Conservation (phyloP, 108 stramenopile species). For the Bacterosira constricta region DNA sequence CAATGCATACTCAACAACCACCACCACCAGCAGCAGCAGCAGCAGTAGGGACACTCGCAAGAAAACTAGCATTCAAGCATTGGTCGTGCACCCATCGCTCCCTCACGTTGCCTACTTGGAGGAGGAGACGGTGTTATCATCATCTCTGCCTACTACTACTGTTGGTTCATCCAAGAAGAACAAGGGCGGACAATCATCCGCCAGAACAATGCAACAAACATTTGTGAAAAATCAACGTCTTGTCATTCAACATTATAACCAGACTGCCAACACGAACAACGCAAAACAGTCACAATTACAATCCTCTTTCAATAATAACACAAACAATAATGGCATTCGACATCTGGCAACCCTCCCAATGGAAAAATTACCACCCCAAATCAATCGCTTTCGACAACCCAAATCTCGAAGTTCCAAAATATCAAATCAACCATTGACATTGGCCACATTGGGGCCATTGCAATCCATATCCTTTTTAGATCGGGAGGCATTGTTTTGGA, state of each 20-base stretch:
- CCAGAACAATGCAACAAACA: too few relatives aligned
- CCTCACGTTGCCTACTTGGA: constrained; percentile 37
- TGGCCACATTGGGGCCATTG: constrained; percentile 19
- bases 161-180: constrained; percentile 1
- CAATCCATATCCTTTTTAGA: constrained; percentile 25
- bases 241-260: constrained; percentile 27
- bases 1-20: neutral
- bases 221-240: constrained; percentile 15
- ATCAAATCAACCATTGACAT: constrained; percentile 13
- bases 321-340: constrained; percentile 1
- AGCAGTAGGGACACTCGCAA: neutral
- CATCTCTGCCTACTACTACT: neutral
- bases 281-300: too few relatives aligned
- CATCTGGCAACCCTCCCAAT: constrained; percentile 2
- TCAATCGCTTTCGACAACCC: constrained; percentile 21
- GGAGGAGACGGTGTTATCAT: constrained; percentile 15
- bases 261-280: neutral
- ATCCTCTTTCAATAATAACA: neutral
- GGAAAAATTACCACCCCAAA: constrained; percentile 10
- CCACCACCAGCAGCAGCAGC: neutral
- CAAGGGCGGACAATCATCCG: neutral
- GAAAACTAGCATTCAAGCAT: constrained; percentile 22
- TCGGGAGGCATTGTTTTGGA: constrained; percentile 33
- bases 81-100: constrained; percentile 38
- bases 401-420: constrained; percentile 20